Percentiles rank a stretch among this genome's conserved stretches.
Conservation (phyloP, 495 filamentous ascomycete species). For the Glutinoglossum americanum region DNA sequence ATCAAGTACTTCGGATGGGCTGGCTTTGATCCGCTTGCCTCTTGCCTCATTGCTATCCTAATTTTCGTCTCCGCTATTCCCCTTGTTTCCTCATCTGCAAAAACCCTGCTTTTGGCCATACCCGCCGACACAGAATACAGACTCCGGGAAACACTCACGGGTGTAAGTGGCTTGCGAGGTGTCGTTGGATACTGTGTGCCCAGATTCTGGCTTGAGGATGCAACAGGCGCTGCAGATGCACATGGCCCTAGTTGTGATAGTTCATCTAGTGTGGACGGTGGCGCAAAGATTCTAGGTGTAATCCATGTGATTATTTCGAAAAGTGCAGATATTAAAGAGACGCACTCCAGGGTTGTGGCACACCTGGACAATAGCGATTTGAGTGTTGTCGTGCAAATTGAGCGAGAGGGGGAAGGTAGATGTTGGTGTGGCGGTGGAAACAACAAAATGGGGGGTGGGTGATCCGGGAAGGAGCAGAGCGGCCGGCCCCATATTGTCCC, state of each 20-base stretch:
- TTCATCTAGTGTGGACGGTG: constrained; percentile 3
- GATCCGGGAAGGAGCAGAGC: no score
- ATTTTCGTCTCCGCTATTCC: constrained; percentile 81
- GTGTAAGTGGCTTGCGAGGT: constrained; percentile 60
- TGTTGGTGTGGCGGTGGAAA: constrained; percentile 50
- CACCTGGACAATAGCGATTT: constrained; percentile 38
- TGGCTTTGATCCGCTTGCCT: constrained; percentile 90
- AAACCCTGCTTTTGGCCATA: constrained; percentile 59
- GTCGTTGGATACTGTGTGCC: constrained; percentile 74
- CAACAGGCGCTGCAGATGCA: not conserved
- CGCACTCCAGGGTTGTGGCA: constrained; percentile 39
- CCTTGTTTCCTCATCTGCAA: constrained; percentile 65
- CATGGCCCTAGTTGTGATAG: not conserved
- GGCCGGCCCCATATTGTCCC: no score
- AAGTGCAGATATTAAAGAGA: constrained; percentile 52
- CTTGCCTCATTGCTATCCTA: constrained; percentile 76
- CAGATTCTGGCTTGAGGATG: constrained; percentile 81
- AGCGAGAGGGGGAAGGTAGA: constrained; percentile 49
- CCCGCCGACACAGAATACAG: constrained; percentile 76
- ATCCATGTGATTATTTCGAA: constrained; percentile 61
- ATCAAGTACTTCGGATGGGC: constrained; percentile 74
- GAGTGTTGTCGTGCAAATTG: constrained; percentile 54
- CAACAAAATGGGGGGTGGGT: not conserved
- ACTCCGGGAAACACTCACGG: constrained; percentile 64
- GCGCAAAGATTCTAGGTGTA: constrained; percentile 38